Base-by-base conservation (phyloP, 768 basidiomycete species). In the Rhodocollybia butyracea region DNA sequence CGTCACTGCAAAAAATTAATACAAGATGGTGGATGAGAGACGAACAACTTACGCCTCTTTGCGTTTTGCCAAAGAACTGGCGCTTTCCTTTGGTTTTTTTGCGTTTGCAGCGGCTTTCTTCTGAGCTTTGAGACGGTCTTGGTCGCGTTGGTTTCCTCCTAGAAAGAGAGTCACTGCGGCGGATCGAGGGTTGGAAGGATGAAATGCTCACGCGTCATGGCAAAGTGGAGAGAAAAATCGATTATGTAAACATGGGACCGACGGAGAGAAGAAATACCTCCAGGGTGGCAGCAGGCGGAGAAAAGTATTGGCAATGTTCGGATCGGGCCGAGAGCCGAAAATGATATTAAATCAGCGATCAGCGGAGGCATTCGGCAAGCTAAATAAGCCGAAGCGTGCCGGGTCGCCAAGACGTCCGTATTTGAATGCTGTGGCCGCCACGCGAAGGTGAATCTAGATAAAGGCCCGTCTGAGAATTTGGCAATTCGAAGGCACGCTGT, bases 121-220 rank as follows among this genome's bases (percentile, higher is more conserved):
- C 73, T 84, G 83, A 13, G 87, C 84, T 66, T 83, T 85, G 21
- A 72, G 70, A 60, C 90, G 88, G 68, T 87, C 90, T 69, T 72
- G 77, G 6, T 92, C 90, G 51, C 90, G 82, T 68, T 91, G 89
- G 66, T 92, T 90, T 62, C 90, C 90, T 64, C 90, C 90, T 91
- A 62, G 59, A 15, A 56, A n/a, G 38, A 48, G 39, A 42, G 29
- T 60, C 29, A 46, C 59, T 40, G 59, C 38, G 48, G 39, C 56
- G 38, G 50, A 38, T n/a, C 59, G 40, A 46, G 26, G 55, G 41
- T 48, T 46, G 51, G 55, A 52, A 34, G 42, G 27, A 38, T 10
- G 32, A 47, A 50, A 36, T 46, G 78, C 81, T 70, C 70, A 83
- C 83, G 76, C 61, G 83, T 85, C 83, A 84, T 84, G 42, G 56